Percentiles rank a stretch among this genome's conserved stretches.
phyloP scores from a whole-genome alignment of 1,284 basidiomycete species.

The Naganishia albida region DNA sequence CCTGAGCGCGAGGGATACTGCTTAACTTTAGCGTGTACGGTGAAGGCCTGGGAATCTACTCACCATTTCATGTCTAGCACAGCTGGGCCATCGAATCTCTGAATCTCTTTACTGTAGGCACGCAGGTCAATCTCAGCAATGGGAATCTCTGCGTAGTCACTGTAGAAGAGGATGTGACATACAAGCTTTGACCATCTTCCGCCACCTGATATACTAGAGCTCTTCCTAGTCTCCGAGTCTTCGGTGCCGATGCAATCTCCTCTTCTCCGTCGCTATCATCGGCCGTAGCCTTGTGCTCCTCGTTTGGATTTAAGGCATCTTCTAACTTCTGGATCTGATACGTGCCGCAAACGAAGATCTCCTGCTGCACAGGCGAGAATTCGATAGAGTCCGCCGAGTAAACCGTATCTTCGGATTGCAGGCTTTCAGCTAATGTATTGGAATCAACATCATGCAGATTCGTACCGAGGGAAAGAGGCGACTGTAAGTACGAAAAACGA shows the following conservation, averaged over 20 bases:
- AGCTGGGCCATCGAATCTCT: constrained; percentile 73
- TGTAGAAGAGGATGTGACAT: constrained; percentile 17
- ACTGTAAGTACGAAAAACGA: not conserved
- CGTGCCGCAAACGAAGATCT: constrained; percentile 83
- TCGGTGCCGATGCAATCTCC: constrained; percentile 30
- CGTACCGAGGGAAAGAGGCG: not conserved
- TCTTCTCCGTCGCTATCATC: constrained; percentile 47
- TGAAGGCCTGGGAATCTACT: constrained; percentile 25
- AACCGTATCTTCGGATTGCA: constrained; percentile 63
- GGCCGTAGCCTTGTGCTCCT: constrained; percentile 30
- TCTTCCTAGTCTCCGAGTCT: constrained; percentile 43
- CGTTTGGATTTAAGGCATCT: constrained; percentile 10
- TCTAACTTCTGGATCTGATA: constrained; percentile 67
- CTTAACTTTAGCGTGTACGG: not conserved
- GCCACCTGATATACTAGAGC: constrained; percentile 65
- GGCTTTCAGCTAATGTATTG: constrained; percentile 25
- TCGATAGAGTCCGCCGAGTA: constrained; percentile 88
- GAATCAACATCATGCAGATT: too few relatives aligned
- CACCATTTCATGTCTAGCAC: constrained; percentile 94
- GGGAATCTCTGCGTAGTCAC: not conserved
- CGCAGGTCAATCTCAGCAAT: not conserved
- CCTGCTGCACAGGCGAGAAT: constrained; percentile 72
- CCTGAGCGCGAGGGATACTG: constrained; percentile 33
- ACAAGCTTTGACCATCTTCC: constrained; percentile 48
- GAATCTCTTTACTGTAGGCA: constrained; percentile 61